Percentiles rank a stretch among this genome's conserved stretches.
Conservation (phyloP, 495 filamentous ascomycete species). For the Aspergillus heteromorphus region DNA sequence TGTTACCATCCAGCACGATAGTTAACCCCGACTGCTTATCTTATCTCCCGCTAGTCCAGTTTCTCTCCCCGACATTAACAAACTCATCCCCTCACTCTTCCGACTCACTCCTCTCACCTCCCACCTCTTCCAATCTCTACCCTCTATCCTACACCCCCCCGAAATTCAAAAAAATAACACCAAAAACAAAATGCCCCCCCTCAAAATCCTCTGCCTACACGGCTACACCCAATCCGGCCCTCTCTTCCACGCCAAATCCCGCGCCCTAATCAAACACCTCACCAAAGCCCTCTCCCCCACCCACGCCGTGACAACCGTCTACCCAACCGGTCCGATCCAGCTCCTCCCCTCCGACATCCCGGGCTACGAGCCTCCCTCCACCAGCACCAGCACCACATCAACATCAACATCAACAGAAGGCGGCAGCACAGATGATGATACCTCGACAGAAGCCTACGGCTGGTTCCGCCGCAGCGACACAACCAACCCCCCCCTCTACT, state of each 20-base stretch:
- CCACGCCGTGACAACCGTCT: conserved; percentile 46
- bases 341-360: conserved; percentile 67
- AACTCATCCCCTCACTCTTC: background rate
- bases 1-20: background rate
- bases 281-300: conserved; percentile 59
- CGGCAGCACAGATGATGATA: conserved; percentile 28
- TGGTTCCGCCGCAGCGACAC: conserved; percentile 71
- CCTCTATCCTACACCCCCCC: background rate
- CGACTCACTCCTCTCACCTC: background rate
- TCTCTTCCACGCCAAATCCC: conserved; percentile 84
- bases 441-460: conserved; percentile 61
- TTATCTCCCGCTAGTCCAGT: background rate
- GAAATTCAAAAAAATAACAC: conserved; percentile 1
- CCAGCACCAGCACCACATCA: background rate
- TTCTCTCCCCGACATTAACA: background rate
- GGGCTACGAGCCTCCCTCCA: conserved; percentile 43
- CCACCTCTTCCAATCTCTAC: background rate
- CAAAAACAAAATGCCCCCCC: conserved; percentile 21
- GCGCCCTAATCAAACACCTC: conserved; percentile 76
- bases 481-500: conserved; percentile 51
- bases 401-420: no score
- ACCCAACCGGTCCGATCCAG: conserved; percentile 50
- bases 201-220: conserved; percentile 54
- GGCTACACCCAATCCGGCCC: conserved; percentile 89
- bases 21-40: background rate